Evolutionary conservation across 345 rosid species (phyloP), one percentile per base, ranked within the genome.

Genomic region (Bretschneidera sinensis): DNA sequence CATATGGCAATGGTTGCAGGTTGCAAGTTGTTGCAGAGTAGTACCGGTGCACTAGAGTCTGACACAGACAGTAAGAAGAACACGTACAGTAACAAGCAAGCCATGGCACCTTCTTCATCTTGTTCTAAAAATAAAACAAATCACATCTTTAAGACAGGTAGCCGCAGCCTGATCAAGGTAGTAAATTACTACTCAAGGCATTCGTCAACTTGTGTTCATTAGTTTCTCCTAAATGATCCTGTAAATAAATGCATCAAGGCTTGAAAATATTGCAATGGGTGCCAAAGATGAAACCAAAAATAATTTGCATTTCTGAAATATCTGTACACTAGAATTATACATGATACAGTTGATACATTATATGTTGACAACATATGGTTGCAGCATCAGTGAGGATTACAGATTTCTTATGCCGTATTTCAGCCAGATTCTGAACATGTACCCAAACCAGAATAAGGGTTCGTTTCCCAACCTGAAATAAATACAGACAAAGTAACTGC

Each of bases 391-490:
- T 50, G 33, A 59, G 13, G 21, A 23, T 28, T 48, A 62, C 56
- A 31, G 24, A 20, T 63, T 70, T 70, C 50, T 65, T 59, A 19
- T 34, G 65, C n/a, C 24, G 19, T 63, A 21, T 66, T 58, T 71
- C 63, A 24, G 47, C 66, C 6, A 63, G 69, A 63, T 51, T 66
- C 78, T 62, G 55, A 39, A 59, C 51, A 52, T 60, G 60, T 54
- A 54, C 35, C 72, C 63, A 35, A 54, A n/a, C n/a, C 59, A 4
- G 35, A 31, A 51, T 66, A 73, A 55, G 58, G 70, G 72, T 31
- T 59, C 58, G 47, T 45, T 62, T 25, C 51, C 64, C 65, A 35
- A 59, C 77, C 78, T 72, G 78, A 61, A 70, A 70, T 0, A 50
- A 59, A 39, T 39, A 9, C 15, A 39, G 45, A 39, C n/a, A 7